Evolutionary conservation across 805 yeast genomes (phyloP).

Genomic region (Yamadazyma scolyti): DNA sequence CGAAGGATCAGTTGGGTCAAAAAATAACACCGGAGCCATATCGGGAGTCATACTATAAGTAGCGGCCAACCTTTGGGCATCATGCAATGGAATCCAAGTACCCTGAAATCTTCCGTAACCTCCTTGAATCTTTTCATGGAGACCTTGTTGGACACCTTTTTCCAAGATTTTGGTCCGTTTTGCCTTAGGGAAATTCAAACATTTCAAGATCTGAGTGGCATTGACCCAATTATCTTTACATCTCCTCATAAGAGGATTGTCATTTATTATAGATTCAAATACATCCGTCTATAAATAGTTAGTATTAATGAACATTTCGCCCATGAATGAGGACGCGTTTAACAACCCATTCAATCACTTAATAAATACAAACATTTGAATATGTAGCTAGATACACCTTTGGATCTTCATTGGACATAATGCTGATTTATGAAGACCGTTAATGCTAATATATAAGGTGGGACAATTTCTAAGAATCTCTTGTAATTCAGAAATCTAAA

Average conservation of each 20-base stretch:
- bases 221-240: slow-evolving; percentile 93
- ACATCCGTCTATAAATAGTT: slow-evolving; percentile 46
- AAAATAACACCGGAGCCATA: slow-evolving; percentile 38
- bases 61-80: slow-evolving; percentile 52
- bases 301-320: slow-evolving; percentile 4
- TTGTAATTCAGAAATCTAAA: too few relatives aligned
- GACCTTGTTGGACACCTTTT: slow-evolving; percentile 85
- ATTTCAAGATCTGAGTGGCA: slow-evolving; percentile 92
- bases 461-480: too few relatives aligned
- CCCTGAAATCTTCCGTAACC: slow-evolving; percentile 98
- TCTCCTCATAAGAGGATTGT: slow-evolving; percentile 84
- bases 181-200: slow-evolving; percentile 92
- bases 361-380: slow-evolving; percentile 35
- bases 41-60: slow-evolving; percentile 37
- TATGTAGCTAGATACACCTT: slow-evolving; percentile 44
- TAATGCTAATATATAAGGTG: too few relatives aligned
- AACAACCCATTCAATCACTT: neutral
- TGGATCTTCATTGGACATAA: slow-evolving; percentile 21
- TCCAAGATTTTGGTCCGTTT: slow-evolving; percentile 89
- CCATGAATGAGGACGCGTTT: slow-evolving; percentile 5
- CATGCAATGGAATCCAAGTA: slow-evolving; percentile 87
- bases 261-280: slow-evolving; percentile 66
- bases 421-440: too few relatives aligned
- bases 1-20: slow-evolving; percentile 33
- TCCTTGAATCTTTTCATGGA: slow-evolving; percentile 93